Evolutionary conservation across 108 stramenopile species (phyloP).

Genomic region (Cyclotella cryptica): DNA sequence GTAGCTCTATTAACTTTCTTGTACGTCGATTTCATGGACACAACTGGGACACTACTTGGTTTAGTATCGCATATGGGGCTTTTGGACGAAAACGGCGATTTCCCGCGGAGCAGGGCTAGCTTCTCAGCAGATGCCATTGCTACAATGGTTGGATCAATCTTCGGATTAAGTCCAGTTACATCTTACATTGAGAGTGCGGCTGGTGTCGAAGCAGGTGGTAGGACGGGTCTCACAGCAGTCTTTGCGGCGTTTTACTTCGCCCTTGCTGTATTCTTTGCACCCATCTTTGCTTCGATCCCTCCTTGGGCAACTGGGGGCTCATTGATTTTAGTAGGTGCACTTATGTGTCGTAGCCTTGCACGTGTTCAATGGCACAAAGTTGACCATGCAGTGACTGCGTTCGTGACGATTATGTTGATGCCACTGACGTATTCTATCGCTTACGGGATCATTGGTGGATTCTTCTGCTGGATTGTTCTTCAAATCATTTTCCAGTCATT

Average conservation of each 20-base stretch:
- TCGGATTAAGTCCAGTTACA: conserved; percentile 68
- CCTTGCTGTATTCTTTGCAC: conserved; percentile 78
- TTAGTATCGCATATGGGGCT: background rate
- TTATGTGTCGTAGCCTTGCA: conserved; percentile 67
- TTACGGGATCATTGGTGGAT: conserved; percentile 75
- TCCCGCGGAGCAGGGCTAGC: conserved; percentile 57
- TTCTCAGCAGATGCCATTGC: conserved; percentile 68
- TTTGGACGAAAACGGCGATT: conserved; percentile 67
- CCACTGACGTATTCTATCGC: conserved; percentile 83
- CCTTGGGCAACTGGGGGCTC: conserved; percentile 85
- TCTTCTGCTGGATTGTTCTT: conserved; percentile 29
- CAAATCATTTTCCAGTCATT: conserved; percentile 2
- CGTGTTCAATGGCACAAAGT: conserved; percentile 78
- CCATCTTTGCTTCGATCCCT: conserved; percentile 83
- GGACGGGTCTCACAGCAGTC: conserved; percentile 67
- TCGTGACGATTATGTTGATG: conserved; percentile 85
- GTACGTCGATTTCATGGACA: conserved; percentile 73
- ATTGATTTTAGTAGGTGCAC: conserved; percentile 77
- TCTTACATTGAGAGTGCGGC: conserved; percentile 75
- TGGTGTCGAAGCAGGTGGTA: conserved; percentile 68
- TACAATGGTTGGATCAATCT: conserved; percentile 70
- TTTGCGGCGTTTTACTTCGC: conserved; percentile 60
- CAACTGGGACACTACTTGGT: conserved; percentile 20
- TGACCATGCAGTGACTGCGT: conserved; percentile 78
- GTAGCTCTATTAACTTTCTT: conserved; percentile 63